phyloP scores from a whole-genome alignment of 129 eudicot genomes.

The Kitagawia praeruptora region DNA sequence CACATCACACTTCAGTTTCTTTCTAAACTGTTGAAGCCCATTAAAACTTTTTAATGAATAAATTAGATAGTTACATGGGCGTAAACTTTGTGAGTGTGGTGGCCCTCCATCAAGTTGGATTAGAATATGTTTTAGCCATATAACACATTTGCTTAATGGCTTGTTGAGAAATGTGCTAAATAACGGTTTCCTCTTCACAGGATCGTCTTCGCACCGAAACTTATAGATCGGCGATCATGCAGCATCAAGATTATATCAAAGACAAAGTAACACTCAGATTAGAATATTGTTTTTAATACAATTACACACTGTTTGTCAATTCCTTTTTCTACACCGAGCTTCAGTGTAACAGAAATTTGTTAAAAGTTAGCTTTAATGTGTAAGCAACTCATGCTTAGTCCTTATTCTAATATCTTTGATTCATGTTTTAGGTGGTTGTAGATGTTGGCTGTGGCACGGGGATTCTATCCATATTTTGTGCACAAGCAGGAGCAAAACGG shows the following conservation, averaged over 20 bases:
- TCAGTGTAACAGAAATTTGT: neutral
- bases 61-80: neutral
- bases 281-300: neutral
- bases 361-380: neutral
- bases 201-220: conserved; percentile 94
- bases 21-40: neutral
- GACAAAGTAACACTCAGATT: conserved; percentile 66
- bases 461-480: conserved; percentile 95
- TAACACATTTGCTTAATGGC: neutral
- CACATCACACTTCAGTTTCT: neutral
- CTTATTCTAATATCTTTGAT: conserved; percentile 4
- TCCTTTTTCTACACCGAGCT: neutral
- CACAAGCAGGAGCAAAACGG: conserved; percentile 96
- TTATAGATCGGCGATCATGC: conserved; percentile 80
- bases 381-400: neutral
- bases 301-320: neutral
- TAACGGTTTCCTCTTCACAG: conserved; percentile 30
- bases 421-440: conserved; percentile 63
- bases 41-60: neutral
- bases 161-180: neutral
- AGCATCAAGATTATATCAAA: conserved; percentile 58
- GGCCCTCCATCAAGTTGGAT: neutral
- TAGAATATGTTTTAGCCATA: neutral
- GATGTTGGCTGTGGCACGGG: conserved; percentile 99
- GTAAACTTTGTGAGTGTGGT: neutral